Conservation (phyloP, 108 stramenopile species). For the Licmophora abbreviata region DNA sequence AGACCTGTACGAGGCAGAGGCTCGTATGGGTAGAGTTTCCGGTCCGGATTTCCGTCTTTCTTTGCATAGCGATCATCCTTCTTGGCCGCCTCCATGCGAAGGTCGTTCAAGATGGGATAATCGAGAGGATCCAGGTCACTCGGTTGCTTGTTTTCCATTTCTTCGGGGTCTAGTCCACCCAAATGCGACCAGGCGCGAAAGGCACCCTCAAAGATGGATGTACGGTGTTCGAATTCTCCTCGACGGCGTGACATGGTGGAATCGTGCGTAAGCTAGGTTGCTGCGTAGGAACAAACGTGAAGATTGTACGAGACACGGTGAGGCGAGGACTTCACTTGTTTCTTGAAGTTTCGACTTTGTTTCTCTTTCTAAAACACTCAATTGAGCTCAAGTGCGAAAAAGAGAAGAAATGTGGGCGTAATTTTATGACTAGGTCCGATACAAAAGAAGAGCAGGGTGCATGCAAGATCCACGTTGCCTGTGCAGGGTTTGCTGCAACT, state of each 20-base stretch:
- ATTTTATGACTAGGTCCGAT: no score
- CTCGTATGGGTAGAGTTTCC: slow-evolving; percentile 73
- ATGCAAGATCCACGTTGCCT: no score
- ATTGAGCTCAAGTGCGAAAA: no score
- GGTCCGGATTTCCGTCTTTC: slow-evolving; percentile 32
- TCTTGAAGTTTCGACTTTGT: no score
- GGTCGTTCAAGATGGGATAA: slow-evolving; percentile 55
- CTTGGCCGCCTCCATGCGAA: slow-evolving; percentile 20
- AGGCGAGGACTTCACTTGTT: no score
- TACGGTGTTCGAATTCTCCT: slow-evolving; percentile 89
- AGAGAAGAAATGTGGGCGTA: no score
- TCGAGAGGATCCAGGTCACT: slow-evolving; percentile 65
- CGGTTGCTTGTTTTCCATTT: slow-evolving; percentile 47
- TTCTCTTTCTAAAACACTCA: no score
- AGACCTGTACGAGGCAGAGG: slow-evolving; percentile 81
- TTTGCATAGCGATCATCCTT: background rate
- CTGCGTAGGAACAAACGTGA: no score
- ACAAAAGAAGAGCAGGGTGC: no score
- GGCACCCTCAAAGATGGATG: slow-evolving; percentile 90
- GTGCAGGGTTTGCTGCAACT: no score
- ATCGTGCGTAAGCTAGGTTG: no score
- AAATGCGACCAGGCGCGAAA: slow-evolving; percentile 88
- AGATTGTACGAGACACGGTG: no score
- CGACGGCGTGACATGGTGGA: slow-evolving; percentile 73
- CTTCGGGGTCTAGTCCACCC: slow-evolving; percentile 73